Evolutionary conservation across 2,329 filamentous ascomycete genomes (phyloP), one percentile per base, ranked within the genome.

Genomic region (Diaporthe ampelina): DNA sequence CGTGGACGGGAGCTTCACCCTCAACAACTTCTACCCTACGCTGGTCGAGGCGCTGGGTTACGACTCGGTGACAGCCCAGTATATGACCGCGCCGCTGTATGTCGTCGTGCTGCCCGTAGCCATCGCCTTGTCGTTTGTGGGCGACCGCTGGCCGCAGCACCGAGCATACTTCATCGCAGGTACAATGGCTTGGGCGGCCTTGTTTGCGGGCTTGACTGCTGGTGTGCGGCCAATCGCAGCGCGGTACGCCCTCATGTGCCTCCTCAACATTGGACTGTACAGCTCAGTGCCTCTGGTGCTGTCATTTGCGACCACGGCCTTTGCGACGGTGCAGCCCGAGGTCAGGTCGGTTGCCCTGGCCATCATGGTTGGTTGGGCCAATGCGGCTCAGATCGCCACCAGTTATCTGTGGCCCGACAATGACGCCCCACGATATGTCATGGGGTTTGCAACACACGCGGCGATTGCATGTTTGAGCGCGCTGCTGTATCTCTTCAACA

Each of bases 21-120:
- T 88, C 17, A 85, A 83, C 21, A 87, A 87, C 79, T 88, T 88
- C 78, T 87, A 86, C 74, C 86, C 86, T 0, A 87, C 85, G 0
- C 80, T 88, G 24, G 85, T 87, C 50, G 79, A 83, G 40, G 85
- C 83, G 4, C 82, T 88, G 0, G 85, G 86, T 24, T 88, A 86
- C 76, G 84, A 80, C n/a, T 80, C 80, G 13, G 80, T 81, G 50
- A 83, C 83, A 54, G 84, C 85, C 0, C 85, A 87, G 65, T 86
- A 86, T 78, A 86, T 86, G 84, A 76, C 76, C 1, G 76, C 74
- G n/a, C 72, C 72, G 56, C 85, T 61, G 32, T 71, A 63, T 11
- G 59, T 63, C 24, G 40, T 63, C 4, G 59, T 63, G 1, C 59
- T 63, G 4, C 59, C 59, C 40, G 59, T 63, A 4, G 59, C 59